Base-by-base conservation (phyloP, 1,284 basidiomycete species). In the Nidula niveotomentosa region DNA sequence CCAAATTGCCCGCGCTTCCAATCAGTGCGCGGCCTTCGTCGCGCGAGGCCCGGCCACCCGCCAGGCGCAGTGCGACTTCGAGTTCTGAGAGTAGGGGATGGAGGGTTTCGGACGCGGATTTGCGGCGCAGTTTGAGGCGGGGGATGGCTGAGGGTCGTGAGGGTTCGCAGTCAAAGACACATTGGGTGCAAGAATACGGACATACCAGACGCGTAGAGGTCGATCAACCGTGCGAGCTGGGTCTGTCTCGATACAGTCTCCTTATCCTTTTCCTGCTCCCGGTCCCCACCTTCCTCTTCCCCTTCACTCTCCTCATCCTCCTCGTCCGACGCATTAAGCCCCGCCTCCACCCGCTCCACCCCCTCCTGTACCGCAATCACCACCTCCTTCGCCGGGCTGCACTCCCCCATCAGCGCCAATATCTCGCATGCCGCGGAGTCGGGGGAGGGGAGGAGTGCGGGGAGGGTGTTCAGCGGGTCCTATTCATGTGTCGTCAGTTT, bases 291-390 rank as follows among this genome's bases (percentile, higher is more conserved):
- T 30, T 30, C 30, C 30, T 6, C 30, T 6, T 30, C 49, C 37
- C 55, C 50, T 3, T 43, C 36, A 8, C 61, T 56, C n/a, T 62
- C 59, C 33, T 56, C 59, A 15, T 57, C 8, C 51, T 62, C 58
- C 10, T 71, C 66, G 3, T 72, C 70, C 0, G 66, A 66, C 4
- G 62, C 60, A 15, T 75, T 68, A 3, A 75, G 55, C n/a, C 59
- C 55, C 9, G 56, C 60, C 30, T 69, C 62, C 6, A 89, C 54
- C 13, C 66, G 68, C 62, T 89, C 89, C 41, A 82, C 57, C 6
- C 69, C 71, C 65, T 88, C 88, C 62, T 89, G 84, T 6, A 76
- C 64, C 1, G 82, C 79, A 54, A 91, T 80, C 6, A 85, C 61
- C 2, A 83, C 69, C 63, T 91, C 88, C 60, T 86, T 88, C 0